Conservation (phyloP, 1,284 basidiomycete genomes). For the Microbotryum violaceum region DNA sequence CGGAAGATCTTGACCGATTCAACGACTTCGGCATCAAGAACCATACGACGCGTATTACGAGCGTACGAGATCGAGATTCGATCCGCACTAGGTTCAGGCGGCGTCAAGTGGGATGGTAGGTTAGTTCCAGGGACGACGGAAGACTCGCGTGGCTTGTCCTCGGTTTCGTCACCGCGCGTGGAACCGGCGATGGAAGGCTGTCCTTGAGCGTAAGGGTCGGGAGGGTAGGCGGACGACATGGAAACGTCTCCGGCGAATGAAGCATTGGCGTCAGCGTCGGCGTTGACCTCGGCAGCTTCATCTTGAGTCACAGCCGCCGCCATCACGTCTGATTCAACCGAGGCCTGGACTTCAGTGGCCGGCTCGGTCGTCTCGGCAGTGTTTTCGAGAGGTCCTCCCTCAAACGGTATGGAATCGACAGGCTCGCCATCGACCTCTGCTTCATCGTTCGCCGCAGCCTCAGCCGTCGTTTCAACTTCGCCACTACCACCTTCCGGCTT, state of each 20-base stretch:
- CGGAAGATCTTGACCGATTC: conserved; percentile 72
- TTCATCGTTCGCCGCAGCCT: conserved; percentile 15
- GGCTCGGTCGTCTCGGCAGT: neutral
- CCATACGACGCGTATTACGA: conserved; percentile 71
- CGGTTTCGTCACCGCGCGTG: neutral
- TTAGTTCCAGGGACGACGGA: conserved; percentile 1
- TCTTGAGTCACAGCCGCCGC: neutral
- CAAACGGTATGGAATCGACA: conserved; percentile 2
- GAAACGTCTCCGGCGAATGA: neutral
- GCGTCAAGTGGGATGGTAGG: conserved; percentile 6
- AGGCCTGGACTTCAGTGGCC: neutral
- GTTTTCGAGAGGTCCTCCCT: conserved; percentile 4
- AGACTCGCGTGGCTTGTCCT: conserved; percentile 4
- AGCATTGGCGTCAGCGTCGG: conserved; percentile 2
- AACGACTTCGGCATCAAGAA: conserved; percentile 81
- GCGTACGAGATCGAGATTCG: conserved; percentile 86
- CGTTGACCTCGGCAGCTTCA: conserved; percentile 3
- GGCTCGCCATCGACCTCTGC: conserved; percentile 21
- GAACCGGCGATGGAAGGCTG: neutral
- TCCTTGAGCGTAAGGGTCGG: neutral
- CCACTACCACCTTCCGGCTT: neutral
- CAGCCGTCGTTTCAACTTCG: neutral
- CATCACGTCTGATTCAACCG: neutral
- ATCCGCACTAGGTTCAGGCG: conserved; percentile 43
- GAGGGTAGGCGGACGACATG: neutral